A percentile compares a stretch with the other conserved stretches of the same genome.
These are phyloP conservation scores for Chamaecrista fasciculata DNA, from an alignment of 306 rosid genomes.

Conservation along the genomic window DNA sequence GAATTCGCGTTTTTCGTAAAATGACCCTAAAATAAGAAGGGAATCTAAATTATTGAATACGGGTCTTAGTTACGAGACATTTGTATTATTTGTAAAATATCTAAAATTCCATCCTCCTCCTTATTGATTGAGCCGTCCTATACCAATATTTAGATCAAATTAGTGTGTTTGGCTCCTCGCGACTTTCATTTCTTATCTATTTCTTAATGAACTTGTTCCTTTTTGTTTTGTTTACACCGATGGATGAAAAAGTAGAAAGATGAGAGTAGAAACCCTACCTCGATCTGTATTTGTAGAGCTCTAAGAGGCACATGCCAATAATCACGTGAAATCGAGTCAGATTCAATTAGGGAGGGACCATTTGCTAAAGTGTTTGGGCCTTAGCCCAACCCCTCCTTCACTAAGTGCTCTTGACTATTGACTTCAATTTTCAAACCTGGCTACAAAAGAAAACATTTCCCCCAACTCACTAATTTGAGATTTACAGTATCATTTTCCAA, in stretches of 20 bases:
- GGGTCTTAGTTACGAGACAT: too few relatives aligned
- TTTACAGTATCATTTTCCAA: neutral
- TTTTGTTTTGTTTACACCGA: neutral
- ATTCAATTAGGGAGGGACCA: neutral
- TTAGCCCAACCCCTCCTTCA: neutral
- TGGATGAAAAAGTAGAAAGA: too few relatives aligned
- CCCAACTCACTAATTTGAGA: neutral
- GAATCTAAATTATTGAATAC: too few relatives aligned
- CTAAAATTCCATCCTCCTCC: too few relatives aligned
- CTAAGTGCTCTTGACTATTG: neutral
- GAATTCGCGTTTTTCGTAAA: too few relatives aligned
- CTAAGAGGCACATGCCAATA: neutral
- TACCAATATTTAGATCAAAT: neutral
- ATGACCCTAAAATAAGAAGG: too few relatives aligned
- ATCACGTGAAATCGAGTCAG: neutral
- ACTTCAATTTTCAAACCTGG: neutral
- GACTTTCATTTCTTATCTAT: neutral
- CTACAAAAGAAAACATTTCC: neutral
- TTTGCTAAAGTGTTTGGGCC: constrained; percentile 14
- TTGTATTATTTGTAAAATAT: too few relatives aligned
- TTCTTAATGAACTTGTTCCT: neutral
- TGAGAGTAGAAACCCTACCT: neutral
- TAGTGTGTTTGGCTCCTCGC: too few relatives aligned
- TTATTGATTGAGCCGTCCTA: neutral
- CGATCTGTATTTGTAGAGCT: neutral